These are phyloP conservation scores for Bolboschoenus planiculmis DNA, from an alignment of 176 grass and related monocot species.

Conservation along the genomic window DNA sequence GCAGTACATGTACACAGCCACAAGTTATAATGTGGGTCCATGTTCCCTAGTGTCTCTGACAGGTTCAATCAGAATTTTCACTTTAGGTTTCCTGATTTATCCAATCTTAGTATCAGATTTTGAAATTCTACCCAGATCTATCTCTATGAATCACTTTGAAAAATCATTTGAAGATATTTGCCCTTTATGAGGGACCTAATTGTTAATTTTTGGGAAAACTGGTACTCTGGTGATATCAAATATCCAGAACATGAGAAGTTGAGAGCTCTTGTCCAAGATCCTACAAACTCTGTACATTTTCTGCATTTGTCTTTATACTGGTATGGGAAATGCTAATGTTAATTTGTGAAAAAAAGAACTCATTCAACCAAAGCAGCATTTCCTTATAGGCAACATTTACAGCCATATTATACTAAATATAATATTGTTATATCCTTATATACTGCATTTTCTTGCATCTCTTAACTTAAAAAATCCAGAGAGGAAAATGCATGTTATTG, in stretches of 20 bases:
- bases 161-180: neutral
- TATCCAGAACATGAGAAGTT: neutral
- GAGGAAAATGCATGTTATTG: constrained; percentile 4
- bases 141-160: neutral
- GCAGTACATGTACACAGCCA: too few species aligned
- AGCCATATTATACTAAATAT: neutral
- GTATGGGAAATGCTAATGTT: neutral
- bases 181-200: neutral
- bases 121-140: neutral
- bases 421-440: neutral
- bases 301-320: neutral
- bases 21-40: too few species aligned
- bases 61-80: neutral
- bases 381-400: neutral
- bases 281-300: neutral
- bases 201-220: neutral
- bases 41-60: neutral
- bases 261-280: neutral
- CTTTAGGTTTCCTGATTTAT: neutral
- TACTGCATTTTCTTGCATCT: constrained; percentile 6
- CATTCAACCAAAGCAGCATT: neutral
- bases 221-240: neutral
- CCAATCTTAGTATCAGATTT: neutral
- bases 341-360: neutral
- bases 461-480: constrained; percentile 4